Evolutionary conservation across 1,284 basidiomycete species (phyloP).

Genomic region (Ceratobasidium sp.): DNA sequence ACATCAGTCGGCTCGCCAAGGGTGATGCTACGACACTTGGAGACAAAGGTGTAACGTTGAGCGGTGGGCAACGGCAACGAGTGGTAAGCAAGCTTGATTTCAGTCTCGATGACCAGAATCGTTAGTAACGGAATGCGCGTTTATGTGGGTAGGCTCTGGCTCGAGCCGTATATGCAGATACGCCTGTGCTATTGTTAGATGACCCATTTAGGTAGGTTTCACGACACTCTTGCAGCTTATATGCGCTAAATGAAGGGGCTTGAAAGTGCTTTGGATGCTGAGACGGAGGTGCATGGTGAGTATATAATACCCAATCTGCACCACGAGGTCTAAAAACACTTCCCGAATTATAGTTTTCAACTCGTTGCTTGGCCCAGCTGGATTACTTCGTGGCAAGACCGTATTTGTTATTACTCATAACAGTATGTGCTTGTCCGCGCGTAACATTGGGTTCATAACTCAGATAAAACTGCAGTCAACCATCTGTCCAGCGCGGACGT

Average conservation of each 20-base stretch:
- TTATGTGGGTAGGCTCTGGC: conserved; percentile 40
- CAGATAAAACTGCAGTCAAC: conserved; percentile 28
- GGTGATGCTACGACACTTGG: conserved; percentile 49
- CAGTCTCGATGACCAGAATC: neutral
- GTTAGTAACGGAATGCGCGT: neutral
- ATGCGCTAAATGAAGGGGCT: neutral
- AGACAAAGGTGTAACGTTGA: conserved; percentile 51
- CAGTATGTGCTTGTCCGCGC: neutral
- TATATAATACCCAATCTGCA: neutral
- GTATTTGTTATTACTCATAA: conserved; percentile 47
- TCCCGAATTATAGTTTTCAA: conserved; percentile 39
- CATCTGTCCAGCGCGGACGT: conserved; percentile 46
- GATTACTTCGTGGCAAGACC: conserved; percentile 39
- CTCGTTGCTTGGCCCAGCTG: conserved; percentile 43
- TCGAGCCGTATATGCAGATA: conserved; percentile 46
- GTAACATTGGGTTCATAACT: neutral
- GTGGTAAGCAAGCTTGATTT: conserved; percentile 47
- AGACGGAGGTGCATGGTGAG: conserved; percentile 22
- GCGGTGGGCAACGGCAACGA: conserved; percentile 53
- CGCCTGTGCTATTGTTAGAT: conserved; percentile 46
- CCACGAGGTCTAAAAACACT: neutral
- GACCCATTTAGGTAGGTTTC: conserved; percentile 45
- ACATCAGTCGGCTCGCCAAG: conserved; percentile 38
- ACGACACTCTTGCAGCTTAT: neutral
- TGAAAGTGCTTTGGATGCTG: conserved; percentile 26